Evolutionary conservation across 2,329 filamentous ascomycete species (phyloP).

Genomic region (Arthrobotrys musiformis): DNA sequence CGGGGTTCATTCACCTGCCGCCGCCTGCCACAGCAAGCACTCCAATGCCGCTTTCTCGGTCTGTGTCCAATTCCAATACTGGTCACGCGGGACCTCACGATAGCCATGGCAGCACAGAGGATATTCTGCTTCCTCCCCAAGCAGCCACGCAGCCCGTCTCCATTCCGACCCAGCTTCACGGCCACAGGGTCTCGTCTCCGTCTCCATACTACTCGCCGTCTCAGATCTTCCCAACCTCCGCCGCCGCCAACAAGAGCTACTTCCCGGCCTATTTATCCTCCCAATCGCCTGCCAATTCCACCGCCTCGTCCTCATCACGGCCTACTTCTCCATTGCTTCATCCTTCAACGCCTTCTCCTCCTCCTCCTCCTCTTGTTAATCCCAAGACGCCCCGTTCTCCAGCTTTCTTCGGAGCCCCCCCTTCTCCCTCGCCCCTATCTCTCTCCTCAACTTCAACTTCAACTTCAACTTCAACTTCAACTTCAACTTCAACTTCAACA

Average conservation of each 20-base stretch:
- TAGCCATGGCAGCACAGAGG: neutral
- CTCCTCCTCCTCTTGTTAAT: conserved; percentile 7
- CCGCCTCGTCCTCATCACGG: neutral
- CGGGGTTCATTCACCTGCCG: conserved; percentile 49
- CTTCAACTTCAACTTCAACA: neutral
- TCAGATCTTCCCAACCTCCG: conserved; percentile 35
- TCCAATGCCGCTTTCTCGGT: conserved; percentile 1
- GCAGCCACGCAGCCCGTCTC: conserved; percentile 9
- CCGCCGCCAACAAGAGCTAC: conserved; percentile 33
- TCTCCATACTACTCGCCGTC: conserved; percentile 51
- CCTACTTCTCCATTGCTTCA: neutral
- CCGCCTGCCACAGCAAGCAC: too few relatives aligned
- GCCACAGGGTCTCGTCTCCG: conserved; percentile 5
- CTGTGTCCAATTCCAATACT: neutral
- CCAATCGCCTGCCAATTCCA: neutral
- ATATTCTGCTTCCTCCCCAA: neutral
- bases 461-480: neutral
- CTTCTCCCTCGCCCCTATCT: conserved; percentile 12
- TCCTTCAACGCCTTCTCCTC: neutral
- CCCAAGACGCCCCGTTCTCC: conserved; percentile 3
- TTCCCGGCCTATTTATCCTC: conserved; percentile 39
- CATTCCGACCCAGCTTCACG: conserved; percentile 20
- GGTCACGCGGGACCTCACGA: conserved; percentile 13
- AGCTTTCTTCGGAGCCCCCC: conserved; percentile 15
- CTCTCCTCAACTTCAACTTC: neutral